Evolutionary conservation across 1,139 yeast genomes (phyloP).

Genomic region (Schizosaccharomyces versatilis): DNA sequence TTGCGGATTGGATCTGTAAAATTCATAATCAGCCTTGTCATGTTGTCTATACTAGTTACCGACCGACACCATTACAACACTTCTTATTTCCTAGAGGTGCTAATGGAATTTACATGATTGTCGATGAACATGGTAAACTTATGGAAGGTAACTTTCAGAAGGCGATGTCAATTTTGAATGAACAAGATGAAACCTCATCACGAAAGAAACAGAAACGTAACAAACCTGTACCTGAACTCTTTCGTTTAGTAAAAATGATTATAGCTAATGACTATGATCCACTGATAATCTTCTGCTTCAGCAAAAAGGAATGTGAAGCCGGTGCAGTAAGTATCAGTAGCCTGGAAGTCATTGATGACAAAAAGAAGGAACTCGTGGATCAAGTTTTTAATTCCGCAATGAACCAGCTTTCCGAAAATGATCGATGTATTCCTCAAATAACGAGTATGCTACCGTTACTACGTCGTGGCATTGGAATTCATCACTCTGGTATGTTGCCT

Average conservation of each 20-base stretch:
- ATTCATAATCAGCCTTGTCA: slow-evolving; percentile 93
- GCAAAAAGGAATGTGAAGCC: slow-evolving; percentile 89
- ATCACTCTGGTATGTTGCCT: slow-evolving; percentile 89
- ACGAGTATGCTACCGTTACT: slow-evolving; percentile 70
- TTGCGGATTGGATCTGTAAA: slow-evolving; percentile 95
- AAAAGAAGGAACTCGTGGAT: slow-evolving; percentile 71
- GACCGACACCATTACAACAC: slow-evolving; percentile 96
- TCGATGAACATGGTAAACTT: slow-evolving; percentile 87
- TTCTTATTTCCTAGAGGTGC: slow-evolving; percentile 93
- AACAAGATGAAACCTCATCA: slow-evolving; percentile 58
- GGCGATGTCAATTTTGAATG: slow-evolving; percentile 86
- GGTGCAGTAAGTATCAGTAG: slow-evolving; percentile 87
- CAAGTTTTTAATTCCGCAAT: slow-evolving; percentile 81
- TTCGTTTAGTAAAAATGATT: slow-evolving; percentile 91
- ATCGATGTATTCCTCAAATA: slow-evolving; percentile 81
- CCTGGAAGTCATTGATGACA: slow-evolving; percentile 68
- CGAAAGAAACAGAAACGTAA: slow-evolving; percentile 62
- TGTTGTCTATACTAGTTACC: slow-evolving; percentile 91
- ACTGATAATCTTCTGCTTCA: slow-evolving; percentile 88
- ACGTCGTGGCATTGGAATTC: slow-evolving; percentile 92
- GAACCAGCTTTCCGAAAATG: slow-evolving; percentile 65
- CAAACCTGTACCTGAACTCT: slow-evolving; percentile 67
- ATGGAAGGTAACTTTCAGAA: slow-evolving; percentile 94
- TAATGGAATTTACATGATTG: slow-evolving; percentile 89
- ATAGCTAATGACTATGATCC: slow-evolving; percentile 91